Conservation (phyloP, 1,284 basidiomycete genomes). For the Veloboletus limbatus region DNA sequence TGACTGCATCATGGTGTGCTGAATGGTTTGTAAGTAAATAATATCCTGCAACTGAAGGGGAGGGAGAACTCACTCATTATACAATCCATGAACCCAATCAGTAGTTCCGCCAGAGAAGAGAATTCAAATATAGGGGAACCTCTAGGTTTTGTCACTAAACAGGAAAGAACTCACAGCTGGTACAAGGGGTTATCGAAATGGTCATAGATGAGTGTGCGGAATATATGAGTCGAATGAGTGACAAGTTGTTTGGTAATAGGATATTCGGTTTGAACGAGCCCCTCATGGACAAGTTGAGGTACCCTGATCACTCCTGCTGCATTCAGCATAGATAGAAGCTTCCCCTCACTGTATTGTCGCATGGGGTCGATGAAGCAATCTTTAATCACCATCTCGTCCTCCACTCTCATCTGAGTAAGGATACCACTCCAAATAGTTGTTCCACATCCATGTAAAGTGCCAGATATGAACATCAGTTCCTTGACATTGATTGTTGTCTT, state of each 20-base stretch:
- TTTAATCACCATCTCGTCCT: conserved; percentile 2
- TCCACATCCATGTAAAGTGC: not conserved
- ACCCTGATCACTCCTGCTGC: not conserved
- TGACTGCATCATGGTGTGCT: no score
- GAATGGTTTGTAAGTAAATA: not conserved
- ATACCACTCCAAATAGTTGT: conserved; percentile 1
- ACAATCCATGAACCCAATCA: conserved; percentile 5
- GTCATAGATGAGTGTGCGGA: not conserved
- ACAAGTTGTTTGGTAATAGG: not conserved
- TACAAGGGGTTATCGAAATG: not conserved
- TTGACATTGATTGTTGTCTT: not conserved
- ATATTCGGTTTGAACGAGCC: conserved; percentile 6
- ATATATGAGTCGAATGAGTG: conserved; percentile 2
- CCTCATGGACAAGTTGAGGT: conserved; percentile 4
- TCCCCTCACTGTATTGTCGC: conserved; percentile 2
- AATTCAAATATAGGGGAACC: conserved; percentile 4
- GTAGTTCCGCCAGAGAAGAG: not conserved
- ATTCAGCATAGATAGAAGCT: not conserved
- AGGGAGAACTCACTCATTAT: no score
- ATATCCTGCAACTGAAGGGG: conserved; percentile 1
- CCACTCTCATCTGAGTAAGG: not conserved
- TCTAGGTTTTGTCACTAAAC: conserved; percentile 1
- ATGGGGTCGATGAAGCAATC: conserved; percentile 4
- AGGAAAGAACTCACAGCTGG: not conserved
- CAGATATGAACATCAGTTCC: not conserved